Evolutionary conservation across 169 alveolate species (phyloP).

Genomic region (Plasmodium sp.): DNA sequence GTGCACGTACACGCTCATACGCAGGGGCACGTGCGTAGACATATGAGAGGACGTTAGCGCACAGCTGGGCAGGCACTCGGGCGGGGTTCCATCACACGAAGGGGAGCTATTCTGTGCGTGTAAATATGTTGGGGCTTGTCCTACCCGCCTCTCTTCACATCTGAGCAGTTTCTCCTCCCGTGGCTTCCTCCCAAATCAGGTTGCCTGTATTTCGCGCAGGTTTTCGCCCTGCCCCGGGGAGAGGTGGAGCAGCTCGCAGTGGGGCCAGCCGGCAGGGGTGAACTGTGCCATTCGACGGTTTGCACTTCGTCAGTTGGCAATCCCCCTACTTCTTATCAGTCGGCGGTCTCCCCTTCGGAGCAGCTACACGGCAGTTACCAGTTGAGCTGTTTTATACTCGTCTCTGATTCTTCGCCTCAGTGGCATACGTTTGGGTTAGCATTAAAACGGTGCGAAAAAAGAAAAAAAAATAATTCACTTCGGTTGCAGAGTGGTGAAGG

Average conservation of each 20-base stretch:
- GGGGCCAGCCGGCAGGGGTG: not conserved
- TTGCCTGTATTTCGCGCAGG: not conserved
- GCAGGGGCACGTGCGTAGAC: not conserved
- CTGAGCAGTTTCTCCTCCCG: not conserved
- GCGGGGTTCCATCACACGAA: not conserved
- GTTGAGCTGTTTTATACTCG: not conserved
- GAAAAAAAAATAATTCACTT: not conserved
- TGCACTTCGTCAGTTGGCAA: not conserved
- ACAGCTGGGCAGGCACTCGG: not conserved
- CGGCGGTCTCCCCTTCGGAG: not conserved
- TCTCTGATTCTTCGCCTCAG: not conserved
- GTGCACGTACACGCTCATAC: not conserved
- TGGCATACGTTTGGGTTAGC: not conserved
- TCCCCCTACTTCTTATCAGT: not conserved
- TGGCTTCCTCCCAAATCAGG: not conserved
- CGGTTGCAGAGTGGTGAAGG: not conserved
- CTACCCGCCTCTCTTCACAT: not conserved
- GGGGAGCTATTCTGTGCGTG: not conserved
- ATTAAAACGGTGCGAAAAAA: not conserved
- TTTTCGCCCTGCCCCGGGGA: not conserved
- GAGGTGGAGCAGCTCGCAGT: not conserved
- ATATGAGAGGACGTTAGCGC: not conserved
- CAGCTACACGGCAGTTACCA: not conserved
- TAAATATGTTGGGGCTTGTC: not conserved
- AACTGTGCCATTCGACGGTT: not conserved